Conservation (phyloP, 1,139 yeast genomes). For the Hansenula sp. region DNA sequence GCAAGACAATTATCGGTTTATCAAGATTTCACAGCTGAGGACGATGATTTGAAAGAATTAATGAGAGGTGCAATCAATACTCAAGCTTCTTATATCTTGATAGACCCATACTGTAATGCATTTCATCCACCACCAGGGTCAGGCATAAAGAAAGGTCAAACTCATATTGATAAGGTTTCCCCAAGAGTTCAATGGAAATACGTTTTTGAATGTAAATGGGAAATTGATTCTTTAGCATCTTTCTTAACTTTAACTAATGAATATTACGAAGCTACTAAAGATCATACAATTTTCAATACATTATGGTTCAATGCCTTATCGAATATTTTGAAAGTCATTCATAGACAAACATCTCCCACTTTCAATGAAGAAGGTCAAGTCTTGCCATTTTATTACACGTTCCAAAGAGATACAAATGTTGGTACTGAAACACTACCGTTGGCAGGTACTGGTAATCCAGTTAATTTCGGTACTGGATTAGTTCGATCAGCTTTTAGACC, state of each 20-base stretch:
- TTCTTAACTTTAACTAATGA: slow-evolving; percentile 73
- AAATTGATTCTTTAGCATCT: slow-evolving; percentile 81
- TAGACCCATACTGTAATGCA: slow-evolving; percentile 83
- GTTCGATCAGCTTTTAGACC: slow-evolving; percentile 88
- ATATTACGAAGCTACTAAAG: slow-evolving; percentile 53
- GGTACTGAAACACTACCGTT: slow-evolving; percentile 82
- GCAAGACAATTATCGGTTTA: slow-evolving; percentile 81
- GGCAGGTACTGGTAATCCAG: slow-evolving; percentile 82
- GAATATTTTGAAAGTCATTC: slow-evolving; percentile 47
- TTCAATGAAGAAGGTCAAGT: slow-evolving; percentile 58
- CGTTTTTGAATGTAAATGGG: slow-evolving; percentile 90
- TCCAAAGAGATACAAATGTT: slow-evolving; percentile 67
- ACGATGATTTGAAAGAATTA: slow-evolving; percentile 44
- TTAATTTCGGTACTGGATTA: slow-evolving; percentile 64
- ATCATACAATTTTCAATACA: slow-evolving; percentile 45
- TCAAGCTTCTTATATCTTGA: slow-evolving; percentile 59
- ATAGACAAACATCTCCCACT: slow-evolving; percentile 62
- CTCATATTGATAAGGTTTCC: slow-evolving; percentile 60
- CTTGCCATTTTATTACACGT: slow-evolving; percentile 50
- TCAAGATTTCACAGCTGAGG: slow-evolving; percentile 54
- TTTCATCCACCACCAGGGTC: slow-evolving; percentile 80
- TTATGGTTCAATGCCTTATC: slow-evolving; percentile 62
- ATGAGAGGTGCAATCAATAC: slow-evolving; percentile 78
- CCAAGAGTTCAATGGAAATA: slow-evolving; percentile 68
- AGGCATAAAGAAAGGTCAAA: slow-evolving; percentile 45